Evolutionary conservation across 2,329 filamentous ascomycete species (phyloP).

Genomic region (Talaromyces sp.): DNA sequence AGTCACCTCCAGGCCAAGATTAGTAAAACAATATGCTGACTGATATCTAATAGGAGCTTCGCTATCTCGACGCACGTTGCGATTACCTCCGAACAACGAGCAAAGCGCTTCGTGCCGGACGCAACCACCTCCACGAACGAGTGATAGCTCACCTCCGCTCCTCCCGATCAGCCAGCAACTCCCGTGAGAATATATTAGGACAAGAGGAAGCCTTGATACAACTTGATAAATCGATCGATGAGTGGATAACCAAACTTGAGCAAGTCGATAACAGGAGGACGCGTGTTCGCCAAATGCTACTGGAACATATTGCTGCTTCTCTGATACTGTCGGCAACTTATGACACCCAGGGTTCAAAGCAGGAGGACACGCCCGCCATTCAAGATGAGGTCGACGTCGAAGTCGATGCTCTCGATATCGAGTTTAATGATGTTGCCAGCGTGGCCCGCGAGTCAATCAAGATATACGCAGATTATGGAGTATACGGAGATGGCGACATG

Average conservation of each 20-base stretch:
- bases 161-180: conserved; percentile 68
- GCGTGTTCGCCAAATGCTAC: conserved; percentile 72
- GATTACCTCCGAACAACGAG: conserved; percentile 77
- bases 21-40: conserved; percentile 10
- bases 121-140: conserved; percentile 71
- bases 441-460: conserved; percentile 58
- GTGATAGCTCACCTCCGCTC: conserved; percentile 76
- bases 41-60: conserved; percentile 60
- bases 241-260: conserved; percentile 78
- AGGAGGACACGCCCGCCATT: conserved; percentile 61
- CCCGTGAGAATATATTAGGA: conserved; percentile 70
- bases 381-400: conserved; percentile 23
- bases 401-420: conserved; percentile 3
- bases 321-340: conserved; percentile 49
- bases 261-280: conserved; percentile 74
- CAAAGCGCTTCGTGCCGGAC: conserved; percentile 69
- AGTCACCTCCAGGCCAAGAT: neutral
- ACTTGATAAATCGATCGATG: conserved; percentile 74
- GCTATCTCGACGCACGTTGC: conserved; percentile 71
- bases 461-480: conserved; percentile 59
- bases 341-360: conserved; percentile 32
- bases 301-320: conserved; percentile 77
- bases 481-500: conserved; percentile 67
- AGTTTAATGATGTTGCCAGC: neutral
- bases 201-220: conserved; percentile 77